phyloP scores from a whole-genome alignment of 2,329 filamentous ascomycete species.

The Capronia americana region DNA sequence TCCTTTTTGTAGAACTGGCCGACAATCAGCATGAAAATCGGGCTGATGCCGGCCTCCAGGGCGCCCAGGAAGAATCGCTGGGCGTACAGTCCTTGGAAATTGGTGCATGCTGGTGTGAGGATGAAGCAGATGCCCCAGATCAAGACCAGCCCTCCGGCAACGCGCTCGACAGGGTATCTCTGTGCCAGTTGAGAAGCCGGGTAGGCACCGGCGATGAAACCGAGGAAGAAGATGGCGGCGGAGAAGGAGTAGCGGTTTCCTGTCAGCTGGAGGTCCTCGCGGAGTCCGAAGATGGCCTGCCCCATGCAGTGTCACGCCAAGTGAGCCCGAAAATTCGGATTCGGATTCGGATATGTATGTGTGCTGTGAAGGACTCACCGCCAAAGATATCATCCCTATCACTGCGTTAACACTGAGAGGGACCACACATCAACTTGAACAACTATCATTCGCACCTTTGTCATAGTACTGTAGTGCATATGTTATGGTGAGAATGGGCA shows the following conservation, averaged over 20 bases:
- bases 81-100: slow-evolving; percentile 66
- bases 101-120: slow-evolving; percentile 69
- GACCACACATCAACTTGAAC: too few species aligned
- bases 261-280: slow-evolving; percentile 49
- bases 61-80: slow-evolving; percentile 70
- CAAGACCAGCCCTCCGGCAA: slow-evolving; percentile 67
- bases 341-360: too few species aligned
- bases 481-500: slow-evolving; percentile 46
- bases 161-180: slow-evolving; percentile 66
- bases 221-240: slow-evolving; percentile 66
- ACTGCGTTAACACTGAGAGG: too few species aligned
- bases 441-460: too few species aligned
- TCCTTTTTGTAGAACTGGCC: slow-evolving; percentile 67
- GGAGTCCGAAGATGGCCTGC: slow-evolving; percentile 50
- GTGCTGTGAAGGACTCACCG: slow-evolving; percentile 39
- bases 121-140: slow-evolving; percentile 69
- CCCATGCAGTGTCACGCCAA: not conserved
- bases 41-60: slow-evolving; percentile 68
- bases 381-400: slow-evolving; percentile 62
- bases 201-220: slow-evolving; percentile 75
- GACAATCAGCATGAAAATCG: slow-evolving; percentile 69
- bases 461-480: slow-evolving; percentile 57
- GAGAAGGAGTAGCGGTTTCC: slow-evolving; percentile 46
- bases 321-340: not conserved
- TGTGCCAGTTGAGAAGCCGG: slow-evolving; percentile 75